Percentiles rank a stretch among this genome's conserved stretches.
Evolutionary conservation across 345 rosid genomes (phyloP).

Genomic region (Syzygium aromaticum): DNA sequence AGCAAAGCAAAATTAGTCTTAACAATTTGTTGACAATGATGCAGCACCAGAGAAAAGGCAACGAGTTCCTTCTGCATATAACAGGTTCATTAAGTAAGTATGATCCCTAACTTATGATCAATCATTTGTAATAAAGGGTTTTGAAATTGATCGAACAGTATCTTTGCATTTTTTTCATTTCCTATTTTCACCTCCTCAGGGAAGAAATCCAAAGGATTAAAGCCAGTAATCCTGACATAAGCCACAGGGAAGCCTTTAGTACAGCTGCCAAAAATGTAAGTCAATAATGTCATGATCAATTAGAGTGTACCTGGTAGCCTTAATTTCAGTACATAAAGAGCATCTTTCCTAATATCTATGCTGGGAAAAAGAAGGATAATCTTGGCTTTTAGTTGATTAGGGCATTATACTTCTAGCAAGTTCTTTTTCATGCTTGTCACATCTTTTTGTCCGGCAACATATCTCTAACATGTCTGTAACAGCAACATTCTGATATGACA

Average conservation of each 20-base stretch:
- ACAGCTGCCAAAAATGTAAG: constrained; percentile 98
- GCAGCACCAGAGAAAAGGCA: constrained; percentile 98
- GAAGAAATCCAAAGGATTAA: constrained; percentile 98
- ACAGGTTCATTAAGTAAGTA: constrained; percentile 90
- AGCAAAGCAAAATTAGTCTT: not conserved
- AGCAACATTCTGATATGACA: not conserved
- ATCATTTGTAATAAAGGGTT: no score
- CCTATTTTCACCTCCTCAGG: constrained; percentile 20
- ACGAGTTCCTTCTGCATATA: constrained; percentile 97
- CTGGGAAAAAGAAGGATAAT: not conserved
- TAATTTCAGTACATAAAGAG: not conserved
- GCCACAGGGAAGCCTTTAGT: constrained; percentile 97
- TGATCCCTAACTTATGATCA: not conserved
- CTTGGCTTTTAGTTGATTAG: not conserved
- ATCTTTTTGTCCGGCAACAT: not conserved
- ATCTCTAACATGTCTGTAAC: not conserved
- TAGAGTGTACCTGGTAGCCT: not conserved
- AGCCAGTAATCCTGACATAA: constrained; percentile 89
- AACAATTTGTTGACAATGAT: not conserved
- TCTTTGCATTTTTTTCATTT: not conserved
- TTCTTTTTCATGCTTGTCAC: not conserved
- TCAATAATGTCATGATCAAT: not conserved
- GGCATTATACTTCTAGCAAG: not conserved
- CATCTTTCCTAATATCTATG: not conserved
- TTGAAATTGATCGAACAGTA: not conserved